Evolutionary conservation across 1,284 basidiomycete species (phyloP).

Genomic region (Coniferiporia weirii): DNA sequence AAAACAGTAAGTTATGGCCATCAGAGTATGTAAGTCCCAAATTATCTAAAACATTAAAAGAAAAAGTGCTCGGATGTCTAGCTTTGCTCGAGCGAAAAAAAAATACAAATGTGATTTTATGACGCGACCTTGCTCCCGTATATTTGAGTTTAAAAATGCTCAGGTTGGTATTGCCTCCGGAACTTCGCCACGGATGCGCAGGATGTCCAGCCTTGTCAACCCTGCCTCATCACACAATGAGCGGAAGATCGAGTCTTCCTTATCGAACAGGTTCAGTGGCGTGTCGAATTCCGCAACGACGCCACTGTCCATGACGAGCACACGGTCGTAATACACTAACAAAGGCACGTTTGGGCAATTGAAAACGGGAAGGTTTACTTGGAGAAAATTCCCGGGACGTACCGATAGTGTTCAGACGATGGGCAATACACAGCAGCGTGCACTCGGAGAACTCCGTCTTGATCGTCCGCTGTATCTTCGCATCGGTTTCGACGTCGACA

Average conservation of each 20-base stretch:
- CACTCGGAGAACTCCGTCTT: constrained; percentile 60
- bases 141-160: too few species aligned
- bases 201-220: constrained; percentile 51
- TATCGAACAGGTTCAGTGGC: constrained; percentile 69
- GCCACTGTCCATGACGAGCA: constrained; percentile 73
- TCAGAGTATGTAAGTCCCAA: too few species aligned
- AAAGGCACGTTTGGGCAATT: background rate
- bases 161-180: background rate
- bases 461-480: constrained; percentile 71
- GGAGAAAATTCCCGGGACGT: constrained; percentile 18
- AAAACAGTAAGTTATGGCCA: too few species aligned
- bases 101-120: too few species aligned
- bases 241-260: constrained; percentile 66
- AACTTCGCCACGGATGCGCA: constrained; percentile 28
- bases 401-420: constrained; percentile 74
- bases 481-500: constrained; percentile 79
- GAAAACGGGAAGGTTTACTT: background rate
- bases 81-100: too few species aligned
- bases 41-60: too few species aligned
- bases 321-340: constrained; percentile 66
- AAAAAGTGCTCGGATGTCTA: too few species aligned
- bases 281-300: constrained; percentile 72
- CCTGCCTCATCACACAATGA: constrained; percentile 72
- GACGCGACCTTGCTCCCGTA: too few species aligned
- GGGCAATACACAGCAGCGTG: constrained; percentile 70